Conservation (phyloP, 805 yeast genomes). For the Candida peoriensis region DNA sequence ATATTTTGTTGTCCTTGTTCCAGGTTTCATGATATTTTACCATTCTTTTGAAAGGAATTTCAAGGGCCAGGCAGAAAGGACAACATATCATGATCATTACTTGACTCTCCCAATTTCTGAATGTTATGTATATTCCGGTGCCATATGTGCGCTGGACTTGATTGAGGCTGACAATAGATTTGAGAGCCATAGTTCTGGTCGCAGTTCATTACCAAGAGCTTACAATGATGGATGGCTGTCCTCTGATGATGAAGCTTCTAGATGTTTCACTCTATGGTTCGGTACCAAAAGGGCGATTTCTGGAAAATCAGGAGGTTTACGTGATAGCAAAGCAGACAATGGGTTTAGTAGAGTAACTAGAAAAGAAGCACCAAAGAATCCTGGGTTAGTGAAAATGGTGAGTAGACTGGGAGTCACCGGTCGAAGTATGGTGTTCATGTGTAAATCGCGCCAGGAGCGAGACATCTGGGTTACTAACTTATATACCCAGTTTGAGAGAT, state of each 20-base stretch:
- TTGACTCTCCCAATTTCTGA: conserved; percentile 56
- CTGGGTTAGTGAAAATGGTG: conserved; percentile 40
- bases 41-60: conserved; percentile 43
- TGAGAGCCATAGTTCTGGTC: conserved; percentile 43
- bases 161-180: conserved; percentile 39
- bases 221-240: conserved; percentile 84
- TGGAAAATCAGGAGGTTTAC: conserved; percentile 7
- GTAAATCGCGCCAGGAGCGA: conserved; percentile 75
- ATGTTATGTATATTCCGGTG: conserved; percentile 76
- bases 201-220: conserved; percentile 58
- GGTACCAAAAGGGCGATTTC: conserved; percentile 53
- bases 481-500: conserved; percentile 31
- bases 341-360: conserved; percentile 6
- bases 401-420: conserved; percentile 64
- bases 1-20: conserved; percentile 59
- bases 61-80: conserved; percentile 40
- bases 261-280: conserved; percentile 84
- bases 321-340: conserved; percentile 1
- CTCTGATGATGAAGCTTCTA: conserved; percentile 64
- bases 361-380: conserved; percentile 26
- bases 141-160: conserved; percentile 52
- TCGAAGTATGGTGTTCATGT: conserved; percentile 64
- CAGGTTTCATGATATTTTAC: conserved; percentile 63
- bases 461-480: conserved; percentile 68
- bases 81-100: conserved; percentile 45